Percentiles rank a stretch among this genome's conserved stretches.
Conservation (phyloP, 768 basidiomycete species). For the Suillus subluteus region DNA sequence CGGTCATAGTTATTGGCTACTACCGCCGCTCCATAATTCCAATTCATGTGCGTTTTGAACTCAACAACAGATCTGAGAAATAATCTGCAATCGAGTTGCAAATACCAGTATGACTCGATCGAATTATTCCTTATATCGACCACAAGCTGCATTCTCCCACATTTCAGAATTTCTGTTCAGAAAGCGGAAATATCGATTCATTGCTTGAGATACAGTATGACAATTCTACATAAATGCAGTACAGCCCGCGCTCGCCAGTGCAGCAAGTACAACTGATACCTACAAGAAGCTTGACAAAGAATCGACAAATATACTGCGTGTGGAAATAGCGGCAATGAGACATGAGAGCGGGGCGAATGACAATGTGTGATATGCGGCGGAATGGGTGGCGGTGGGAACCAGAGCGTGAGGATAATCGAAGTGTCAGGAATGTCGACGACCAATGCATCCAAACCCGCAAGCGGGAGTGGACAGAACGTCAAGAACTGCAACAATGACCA, state of each 20-base stretch:
- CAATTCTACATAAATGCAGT: conserved; percentile 37
- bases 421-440: conserved; percentile 20
- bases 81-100: neutral
- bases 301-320: conserved; percentile 25
- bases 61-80: neutral
- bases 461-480: conserved; percentile 23
- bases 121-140: neutral
- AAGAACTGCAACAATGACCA: conserved; percentile 15
- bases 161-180: neutral
- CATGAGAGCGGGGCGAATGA: conserved; percentile 17
- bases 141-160: neutral
- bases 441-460: conserved; percentile 31
- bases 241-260: conserved; percentile 33
- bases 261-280: conserved; percentile 36
- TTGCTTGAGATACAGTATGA: conserved; percentile 16
- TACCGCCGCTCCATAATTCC: neutral
- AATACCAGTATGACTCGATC: neutral
- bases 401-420: conserved; percentile 30
- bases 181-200: conserved; percentile 11
- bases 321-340: conserved; percentile 23
- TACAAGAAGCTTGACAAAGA: conserved; percentile 28
- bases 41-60: neutral
- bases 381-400: conserved; percentile 27
- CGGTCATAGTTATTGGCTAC: neutral
- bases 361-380: conserved; percentile 21